Conservation (phyloP, 2,329 filamentous ascomycete species). For the Dothistroma septosporum region DNA sequence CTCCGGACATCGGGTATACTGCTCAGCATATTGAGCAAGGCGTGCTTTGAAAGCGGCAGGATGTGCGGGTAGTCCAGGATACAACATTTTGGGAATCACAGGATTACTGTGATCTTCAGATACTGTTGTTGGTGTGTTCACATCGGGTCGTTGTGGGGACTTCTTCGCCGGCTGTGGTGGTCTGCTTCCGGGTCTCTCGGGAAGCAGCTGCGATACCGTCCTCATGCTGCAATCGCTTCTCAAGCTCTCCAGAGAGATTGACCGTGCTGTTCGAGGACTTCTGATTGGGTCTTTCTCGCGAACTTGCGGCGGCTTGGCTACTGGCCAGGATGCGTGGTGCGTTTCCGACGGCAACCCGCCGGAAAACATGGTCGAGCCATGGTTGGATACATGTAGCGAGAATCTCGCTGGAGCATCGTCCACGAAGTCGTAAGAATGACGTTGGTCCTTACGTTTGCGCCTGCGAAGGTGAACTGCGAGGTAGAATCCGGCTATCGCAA, state of each 20-base stretch:
- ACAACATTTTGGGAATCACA: conserved; percentile 12
- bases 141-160: conserved; percentile 18
- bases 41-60: conserved; percentile 12
- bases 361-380: conserved; percentile 9
- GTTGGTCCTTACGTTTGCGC: conserved; percentile 16
- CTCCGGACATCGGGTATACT: conserved; percentile 21
- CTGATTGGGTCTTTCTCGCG: conserved; percentile 5
- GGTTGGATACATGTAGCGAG: conserved; percentile 22
- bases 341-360: conserved; percentile 15
- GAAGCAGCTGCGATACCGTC: conserved; percentile 33
- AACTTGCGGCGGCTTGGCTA: not conserved
- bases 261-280: not conserved
- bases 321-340: conserved; percentile 21
- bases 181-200: conserved; percentile 27
- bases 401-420: conserved; percentile 30
- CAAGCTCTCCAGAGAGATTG: conserved; percentile 19
- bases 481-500: conserved; percentile 24
- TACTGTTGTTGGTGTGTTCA: conserved; percentile 29
- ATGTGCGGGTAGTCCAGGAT: conserved; percentile 18
- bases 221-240: conserved; percentile 25
- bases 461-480: conserved; percentile 22
- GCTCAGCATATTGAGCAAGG: conserved; percentile 11
- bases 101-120: conserved; percentile 33
- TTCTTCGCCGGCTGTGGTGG: conserved; percentile 15
- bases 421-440: conserved; percentile 34